A percentile compares a stretch with the other conserved stretches of the same genome.
Evolutionary conservation across 2,329 filamentous ascomycete species (phyloP).

Genomic region (Fusarium sp.): DNA sequence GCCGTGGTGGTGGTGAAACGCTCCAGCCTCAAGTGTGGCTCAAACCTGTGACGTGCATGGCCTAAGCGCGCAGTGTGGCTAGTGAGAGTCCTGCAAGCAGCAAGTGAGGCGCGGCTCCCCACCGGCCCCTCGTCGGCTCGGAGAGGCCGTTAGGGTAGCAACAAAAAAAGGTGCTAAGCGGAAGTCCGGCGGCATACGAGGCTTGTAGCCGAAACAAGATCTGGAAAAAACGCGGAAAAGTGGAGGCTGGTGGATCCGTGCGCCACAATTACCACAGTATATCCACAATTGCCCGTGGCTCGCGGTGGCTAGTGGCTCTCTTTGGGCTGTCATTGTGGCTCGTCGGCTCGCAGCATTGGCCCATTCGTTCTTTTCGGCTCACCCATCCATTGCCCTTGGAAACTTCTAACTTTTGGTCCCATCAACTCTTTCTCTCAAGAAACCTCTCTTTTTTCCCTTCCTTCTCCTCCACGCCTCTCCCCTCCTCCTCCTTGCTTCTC

Average conservation of each 20-base stretch:
- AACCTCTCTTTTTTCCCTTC: not conserved
- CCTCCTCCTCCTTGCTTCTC: slow-evolving; percentile 36
- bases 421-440: slow-evolving; percentile 11
- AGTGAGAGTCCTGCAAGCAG: not conserved
- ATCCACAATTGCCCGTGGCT: slow-evolving; percentile 35
- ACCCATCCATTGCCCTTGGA: slow-evolving; percentile 10
- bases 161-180: slow-evolving; percentile 23
- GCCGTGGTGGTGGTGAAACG: not conserved
- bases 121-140: slow-evolving; percentile 35
- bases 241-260: slow-evolving; percentile 35
- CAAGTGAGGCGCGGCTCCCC: slow-evolving; percentile 17
- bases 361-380: slow-evolving; percentile 38
- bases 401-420: slow-evolving; percentile 23
- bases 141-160: slow-evolving; percentile 14
- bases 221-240: slow-evolving; percentile 45
- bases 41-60: slow-evolving; percentile 26
- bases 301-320: slow-evolving; percentile 37
- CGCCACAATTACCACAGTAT: slow-evolving; percentile 27
- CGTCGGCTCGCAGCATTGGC: slow-evolving; percentile 32
- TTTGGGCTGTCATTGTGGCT: slow-evolving; percentile 36
- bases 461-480: slow-evolving; percentile 26
- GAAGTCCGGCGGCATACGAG: slow-evolving; percentile 48
- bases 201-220: slow-evolving; percentile 42
- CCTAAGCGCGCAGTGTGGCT: slow-evolving; percentile 28
- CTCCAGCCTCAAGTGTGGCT: not conserved